Evolutionary conservation across 148 eudicot genomes (phyloP).

Genomic region (Gaultheria prostrata): DNA sequence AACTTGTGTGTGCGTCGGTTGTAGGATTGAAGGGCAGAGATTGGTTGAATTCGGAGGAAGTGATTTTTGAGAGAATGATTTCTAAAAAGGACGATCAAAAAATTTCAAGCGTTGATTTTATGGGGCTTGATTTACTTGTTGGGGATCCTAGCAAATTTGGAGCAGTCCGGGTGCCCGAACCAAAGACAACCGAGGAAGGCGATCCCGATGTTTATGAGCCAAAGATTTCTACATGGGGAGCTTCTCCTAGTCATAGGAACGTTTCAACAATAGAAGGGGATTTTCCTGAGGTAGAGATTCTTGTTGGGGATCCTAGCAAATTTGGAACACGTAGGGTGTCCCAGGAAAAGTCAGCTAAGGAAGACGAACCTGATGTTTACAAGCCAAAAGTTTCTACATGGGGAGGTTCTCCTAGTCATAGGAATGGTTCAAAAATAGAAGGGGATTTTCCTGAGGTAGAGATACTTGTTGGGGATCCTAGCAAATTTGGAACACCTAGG

Average conservation of each 20-base stretch:
- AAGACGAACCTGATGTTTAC: conserved; percentile 55
- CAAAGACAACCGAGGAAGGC: conserved; percentile 39
- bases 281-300: conserved; percentile 77
- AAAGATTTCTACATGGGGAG: conserved; percentile 91
- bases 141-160: conserved; percentile 77
- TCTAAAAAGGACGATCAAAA: conserved; percentile 37
- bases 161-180: conserved; percentile 25
- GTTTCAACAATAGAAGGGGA: conserved; percentile 33
- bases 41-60: not conserved
- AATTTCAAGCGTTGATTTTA: conserved; percentile 68
- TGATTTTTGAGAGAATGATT: conserved; percentile 14
- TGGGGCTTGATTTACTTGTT: conserved; percentile 73
- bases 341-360: conserved; percentile 28
- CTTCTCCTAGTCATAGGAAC: conserved; percentile 68
- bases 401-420: conserved; percentile 92
- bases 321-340: conserved; percentile 39
- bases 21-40: conserved; percentile 37
- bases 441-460: conserved; percentile 83
- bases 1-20: conserved; percentile 19
- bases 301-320: conserved; percentile 76
- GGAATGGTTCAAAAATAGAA: conserved; percentile 72
- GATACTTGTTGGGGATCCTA: conserved; percentile 77
- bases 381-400: conserved; percentile 95
- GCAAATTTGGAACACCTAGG: conserved; percentile 45
- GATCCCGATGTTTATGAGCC: conserved; percentile 68